Evolutionary conservation across 1,284 basidiomycete species (phyloP), one percentile per base, ranked within the genome.

Genomic region (Sanghuangporus baumii): DNA sequence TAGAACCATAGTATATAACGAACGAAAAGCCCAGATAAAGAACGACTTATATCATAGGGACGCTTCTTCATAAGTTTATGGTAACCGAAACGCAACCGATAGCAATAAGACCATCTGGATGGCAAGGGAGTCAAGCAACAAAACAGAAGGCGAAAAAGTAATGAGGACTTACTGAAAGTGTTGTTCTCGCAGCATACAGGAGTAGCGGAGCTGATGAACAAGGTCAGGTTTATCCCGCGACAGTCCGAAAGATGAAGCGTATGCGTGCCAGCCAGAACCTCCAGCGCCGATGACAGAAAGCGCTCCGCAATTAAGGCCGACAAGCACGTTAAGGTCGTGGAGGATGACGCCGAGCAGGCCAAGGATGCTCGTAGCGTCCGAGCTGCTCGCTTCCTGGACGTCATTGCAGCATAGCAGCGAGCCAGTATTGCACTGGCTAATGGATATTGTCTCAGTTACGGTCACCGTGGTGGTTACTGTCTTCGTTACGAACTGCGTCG

Each of bases 111-210:
- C 66, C 66, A 47, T 61, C 66, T 62, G 31, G 16, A 20, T 41
- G 3, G 26, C 12, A 52, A 6, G 18, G 16, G 16, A 16, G 54
- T 54, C 46, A 60, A 26, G 16, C 20, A 36, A 37, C 9, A 41
- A 23, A 16, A 26, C 52, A 59, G 36, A 5, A 6, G 31, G 59
- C 14, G 4, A 36, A 46, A 61, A 62, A 56, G 67, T 26, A 31
- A 31, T 46, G 12, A 26, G 11, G 20, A 51, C 50, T 43, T n/a
- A 72, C 75, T 68, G 60, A 76, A 73, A 64, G 69, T 68, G 68
- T 76, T 75, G 68, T 76, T 71, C 66, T 74, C 67, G 71, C 77
- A 74, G 65, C 77, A 74, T 18, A 74, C 77, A 18, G 78, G 68
- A 57, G 72, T 68, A n/a, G 67, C 65, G 59, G 70, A 65, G 66